Conservation (phyloP, 148 eudicot species). For the Vaccinium vitisidaea region DNA sequence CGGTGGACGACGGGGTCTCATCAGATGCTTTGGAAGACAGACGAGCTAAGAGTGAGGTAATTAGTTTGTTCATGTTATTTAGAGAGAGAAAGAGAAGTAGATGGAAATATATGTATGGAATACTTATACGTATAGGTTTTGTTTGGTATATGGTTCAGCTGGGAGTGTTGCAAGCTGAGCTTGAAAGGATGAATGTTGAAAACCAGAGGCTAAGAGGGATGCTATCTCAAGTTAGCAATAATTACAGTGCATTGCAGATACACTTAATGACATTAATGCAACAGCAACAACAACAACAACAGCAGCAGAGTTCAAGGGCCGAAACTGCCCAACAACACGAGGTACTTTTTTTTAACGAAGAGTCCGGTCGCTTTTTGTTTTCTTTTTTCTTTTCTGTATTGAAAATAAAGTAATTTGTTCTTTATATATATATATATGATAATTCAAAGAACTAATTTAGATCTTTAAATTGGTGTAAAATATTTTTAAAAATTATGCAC, state of each 20-base stretch:
- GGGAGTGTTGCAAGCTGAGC: conserved; percentile 48
- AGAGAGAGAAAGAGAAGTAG: not conserved
- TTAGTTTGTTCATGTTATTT: not conserved
- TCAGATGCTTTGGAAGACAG: conserved; percentile 51
- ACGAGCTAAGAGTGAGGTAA: conserved; percentile 65
- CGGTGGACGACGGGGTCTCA: conserved; percentile 62
- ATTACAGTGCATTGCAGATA: conserved; percentile 50
- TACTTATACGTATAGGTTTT: not conserved
- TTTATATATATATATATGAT: too few species aligned
- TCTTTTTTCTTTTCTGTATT: too few species aligned
- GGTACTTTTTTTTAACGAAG: conserved; percentile 3
- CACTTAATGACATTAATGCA: conserved; percentile 50
- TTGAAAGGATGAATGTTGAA: conserved; percentile 60
- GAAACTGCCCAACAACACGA: conserved; percentile 24
- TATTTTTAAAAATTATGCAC: too few species aligned
- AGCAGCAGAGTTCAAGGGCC: conserved; percentile 26
- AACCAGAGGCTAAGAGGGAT: conserved; percentile 64
- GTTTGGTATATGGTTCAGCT: conserved; percentile 32
- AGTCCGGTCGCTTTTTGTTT: too few species aligned
- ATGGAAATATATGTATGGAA: not conserved
- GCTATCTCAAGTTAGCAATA: conserved; percentile 54
- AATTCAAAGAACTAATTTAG: too few species aligned
- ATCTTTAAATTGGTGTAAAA: too few species aligned
- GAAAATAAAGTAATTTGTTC: too few species aligned
- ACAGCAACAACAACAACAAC: conserved; percentile 32